Base-by-base conservation (phyloP, 2,329 filamentous ascomycete genomes). In the Bipolaris bicolor region DNA sequence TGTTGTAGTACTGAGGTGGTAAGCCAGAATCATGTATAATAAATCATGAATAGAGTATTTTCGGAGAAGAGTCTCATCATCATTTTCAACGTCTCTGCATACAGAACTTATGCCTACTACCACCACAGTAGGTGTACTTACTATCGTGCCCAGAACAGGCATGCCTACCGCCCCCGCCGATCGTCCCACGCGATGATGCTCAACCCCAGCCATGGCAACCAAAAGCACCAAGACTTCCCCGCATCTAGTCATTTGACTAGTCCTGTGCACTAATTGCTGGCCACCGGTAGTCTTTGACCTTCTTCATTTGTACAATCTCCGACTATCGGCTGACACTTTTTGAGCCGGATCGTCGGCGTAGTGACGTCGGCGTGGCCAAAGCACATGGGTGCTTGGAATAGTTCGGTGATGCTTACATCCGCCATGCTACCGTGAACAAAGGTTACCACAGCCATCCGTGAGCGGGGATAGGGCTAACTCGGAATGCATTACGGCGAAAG, bases 391-490 rank as follows among this genome's bases (percentile, higher is more conserved):
- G 52, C 55, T 22, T 50, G 37, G 56, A 20, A 67, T 62, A 62
- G 55, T 66, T 69, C 62, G 62, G 43, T 39, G 55, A 53, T 57
- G 34, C 63, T 67, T 65, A 65, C 67, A 72, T 73, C 63, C 56
- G 58, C 60, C 49, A 47, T 54, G 45, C 52, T 60, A 49, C 53
- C 48, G 36, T 57, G 13, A 49, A 56, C 52, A 15, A 54, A 60
- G 7, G 5, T 34, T 63, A 63, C 52, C 55, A 57, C 63, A 64
- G 60, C 52, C 62, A 65, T 68, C 64, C 65, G 62, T 64, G 60
- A 49, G 73, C 70, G 73, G 72, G 72, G 73, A 71, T 16, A 70
- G 43, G 58, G 59, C 44, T 59, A 15, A 68, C 56, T 58, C 61
- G 53, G 56, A 66, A 58, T 52, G 51, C 61, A 57, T 63, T 62